phyloP scores from a whole-genome alignment of 345 rosid genomes.

The Populus alba region DNA sequence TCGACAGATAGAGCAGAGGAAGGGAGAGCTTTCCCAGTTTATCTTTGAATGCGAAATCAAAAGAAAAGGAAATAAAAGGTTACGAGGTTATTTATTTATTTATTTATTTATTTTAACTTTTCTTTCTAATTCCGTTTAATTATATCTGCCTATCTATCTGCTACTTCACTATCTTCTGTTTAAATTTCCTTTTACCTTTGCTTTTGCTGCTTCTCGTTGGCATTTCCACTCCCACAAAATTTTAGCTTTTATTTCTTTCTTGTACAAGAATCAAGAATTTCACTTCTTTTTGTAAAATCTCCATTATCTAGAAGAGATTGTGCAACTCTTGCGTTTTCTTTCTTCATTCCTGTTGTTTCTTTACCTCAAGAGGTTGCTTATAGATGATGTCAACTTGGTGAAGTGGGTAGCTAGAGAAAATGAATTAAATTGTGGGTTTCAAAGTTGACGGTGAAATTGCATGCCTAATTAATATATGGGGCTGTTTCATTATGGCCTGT shows the following conservation, averaged over 20 bases:
- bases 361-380: neutral
- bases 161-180: neutral
- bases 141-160: neutral
- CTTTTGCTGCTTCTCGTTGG: no score
- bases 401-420: neutral
- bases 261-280: neutral
- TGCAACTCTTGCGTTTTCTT: neutral
- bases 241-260: neutral
- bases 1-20: neutral
- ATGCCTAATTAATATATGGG: neutral
- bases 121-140: no score
- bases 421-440: constrained; percentile 6
- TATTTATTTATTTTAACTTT: no score
- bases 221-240: no score
- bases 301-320: neutral
- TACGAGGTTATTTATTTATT: neutral
- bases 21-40: neutral
- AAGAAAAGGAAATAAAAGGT: neutral
- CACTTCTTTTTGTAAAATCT: no score
- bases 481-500: neutral
- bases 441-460: neutral
- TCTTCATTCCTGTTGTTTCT: neutral
- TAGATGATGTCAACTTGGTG: neutral
- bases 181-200: no score
- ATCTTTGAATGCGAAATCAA: neutral